Conservation (phyloP, 129 eudicot species). For the Flaveria bidentis region DNA sequence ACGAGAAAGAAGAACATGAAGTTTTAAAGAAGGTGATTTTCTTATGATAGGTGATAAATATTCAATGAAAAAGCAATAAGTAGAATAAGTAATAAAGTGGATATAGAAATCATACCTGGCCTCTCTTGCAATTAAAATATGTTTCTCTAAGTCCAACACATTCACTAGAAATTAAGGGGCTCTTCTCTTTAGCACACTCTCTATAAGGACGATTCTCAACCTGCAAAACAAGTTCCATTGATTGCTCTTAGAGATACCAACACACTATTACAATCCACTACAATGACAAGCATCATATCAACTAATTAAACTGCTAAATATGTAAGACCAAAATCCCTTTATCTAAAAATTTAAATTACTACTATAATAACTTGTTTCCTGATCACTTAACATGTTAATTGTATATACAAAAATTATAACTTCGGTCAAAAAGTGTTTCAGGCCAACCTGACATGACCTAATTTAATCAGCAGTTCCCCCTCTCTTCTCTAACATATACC, state of each 20-base stretch:
- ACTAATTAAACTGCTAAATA: background rate
- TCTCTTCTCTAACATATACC: too few relatives aligned
- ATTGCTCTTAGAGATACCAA: slow-evolving; percentile 35
- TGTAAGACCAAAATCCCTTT: background rate
- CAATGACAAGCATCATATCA: background rate
- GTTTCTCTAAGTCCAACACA: slow-evolving; percentile 93
- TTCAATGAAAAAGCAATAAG: background rate
- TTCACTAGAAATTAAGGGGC: slow-evolving; percentile 73
- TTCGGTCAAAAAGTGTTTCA: background rate
- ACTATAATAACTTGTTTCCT: background rate
- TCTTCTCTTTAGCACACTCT: slow-evolving; percentile 84
- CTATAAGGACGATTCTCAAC: slow-evolving; percentile 70
- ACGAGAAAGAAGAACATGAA: background rate
- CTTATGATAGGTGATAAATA: background rate
- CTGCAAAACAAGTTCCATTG: slow-evolving; percentile 41
- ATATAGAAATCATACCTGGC: slow-evolving; percentile 58
- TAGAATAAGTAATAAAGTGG: background rate
- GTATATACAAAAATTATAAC: background rate
- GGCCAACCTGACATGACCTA: background rate
- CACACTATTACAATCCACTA: slow-evolving; percentile 34
- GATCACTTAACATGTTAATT: background rate
- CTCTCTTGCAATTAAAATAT: slow-evolving; percentile 96
- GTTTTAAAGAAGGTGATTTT: background rate
- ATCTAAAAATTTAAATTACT: background rate
- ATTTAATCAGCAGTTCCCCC: too few relatives aligned